Evolutionary conservation across 768 basidiomycete species (phyloP).

Genomic region (Termitomyces sp.): DNA sequence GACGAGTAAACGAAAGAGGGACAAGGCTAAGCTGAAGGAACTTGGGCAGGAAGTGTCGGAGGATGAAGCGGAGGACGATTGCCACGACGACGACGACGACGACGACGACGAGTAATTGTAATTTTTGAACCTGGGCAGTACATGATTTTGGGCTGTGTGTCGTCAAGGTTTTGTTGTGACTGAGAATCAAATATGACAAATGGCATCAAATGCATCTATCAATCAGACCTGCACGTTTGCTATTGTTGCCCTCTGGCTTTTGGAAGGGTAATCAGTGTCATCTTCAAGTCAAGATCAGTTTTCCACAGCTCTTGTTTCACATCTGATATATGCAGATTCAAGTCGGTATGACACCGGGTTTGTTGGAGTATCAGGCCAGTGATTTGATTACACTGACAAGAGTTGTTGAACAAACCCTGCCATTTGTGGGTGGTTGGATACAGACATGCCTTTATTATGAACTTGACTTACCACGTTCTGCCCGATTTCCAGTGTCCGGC

Average conservation of each 20-base stretch:
- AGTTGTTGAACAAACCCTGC: background rate
- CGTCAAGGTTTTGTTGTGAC: background rate
- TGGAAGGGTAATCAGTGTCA: background rate
- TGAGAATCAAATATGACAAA: background rate
- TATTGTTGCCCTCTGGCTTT: background rate
- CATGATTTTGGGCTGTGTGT: background rate
- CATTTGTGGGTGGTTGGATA: background rate
- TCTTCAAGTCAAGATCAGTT: background rate
- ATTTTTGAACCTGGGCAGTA: background rate
- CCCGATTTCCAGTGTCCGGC: background rate
- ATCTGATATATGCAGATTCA: background rate
- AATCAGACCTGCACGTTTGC: background rate
- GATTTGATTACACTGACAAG: background rate
- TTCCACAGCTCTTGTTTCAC: background rate
- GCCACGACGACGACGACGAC: constrained; percentile 45
- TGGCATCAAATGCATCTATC: background rate
- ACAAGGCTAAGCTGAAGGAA: constrained; percentile 73
- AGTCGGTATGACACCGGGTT: background rate
- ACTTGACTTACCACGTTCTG: background rate
- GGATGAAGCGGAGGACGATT: constrained; percentile 74
- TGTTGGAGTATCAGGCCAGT: background rate
- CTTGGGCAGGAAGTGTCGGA: constrained; percentile 87
- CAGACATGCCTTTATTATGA: background rate
- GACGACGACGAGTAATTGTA: constrained; percentile 30
- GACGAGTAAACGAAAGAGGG: constrained; percentile 75